Conservation (phyloP, 371 early-diverging fungal species). For the Mucor plumbeus region DNA sequence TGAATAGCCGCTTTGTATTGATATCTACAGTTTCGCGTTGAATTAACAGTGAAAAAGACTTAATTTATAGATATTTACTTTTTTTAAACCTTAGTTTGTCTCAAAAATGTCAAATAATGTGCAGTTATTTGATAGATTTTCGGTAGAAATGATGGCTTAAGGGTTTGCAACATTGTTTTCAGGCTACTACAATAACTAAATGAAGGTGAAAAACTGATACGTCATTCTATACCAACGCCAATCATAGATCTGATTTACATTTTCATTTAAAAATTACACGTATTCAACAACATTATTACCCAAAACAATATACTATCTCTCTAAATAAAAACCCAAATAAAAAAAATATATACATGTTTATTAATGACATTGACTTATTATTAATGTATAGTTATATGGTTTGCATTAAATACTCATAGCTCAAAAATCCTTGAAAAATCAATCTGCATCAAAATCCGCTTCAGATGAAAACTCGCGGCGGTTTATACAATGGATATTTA, state of each 20-base stretch:
- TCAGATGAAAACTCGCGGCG: no score
- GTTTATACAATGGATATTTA: no score
- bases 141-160: not conserved
- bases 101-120: not conserved
- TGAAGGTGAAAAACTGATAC: not conserved
- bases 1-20: not conserved
- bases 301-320: not conserved
- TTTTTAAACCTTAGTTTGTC: no score
- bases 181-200: not conserved
- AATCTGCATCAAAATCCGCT: no score
- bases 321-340: not conserved
- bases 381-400: no score
- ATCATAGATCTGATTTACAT: not conserved
- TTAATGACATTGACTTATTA: no score
- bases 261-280: not conserved
- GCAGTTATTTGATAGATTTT: not conserved
- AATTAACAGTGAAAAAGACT: not conserved
- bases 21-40: not conserved
- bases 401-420: no score
- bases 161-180: not conserved
- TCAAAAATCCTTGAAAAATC: no score
- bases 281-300: not conserved
- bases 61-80: no score
- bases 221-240: not conserved
- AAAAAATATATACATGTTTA: no score